These are phyloP conservation scores for Fusarium subtropicale DNA, from an alignment of 2,329 filamentous ascomycete species.

Conservation along the genomic window DNA sequence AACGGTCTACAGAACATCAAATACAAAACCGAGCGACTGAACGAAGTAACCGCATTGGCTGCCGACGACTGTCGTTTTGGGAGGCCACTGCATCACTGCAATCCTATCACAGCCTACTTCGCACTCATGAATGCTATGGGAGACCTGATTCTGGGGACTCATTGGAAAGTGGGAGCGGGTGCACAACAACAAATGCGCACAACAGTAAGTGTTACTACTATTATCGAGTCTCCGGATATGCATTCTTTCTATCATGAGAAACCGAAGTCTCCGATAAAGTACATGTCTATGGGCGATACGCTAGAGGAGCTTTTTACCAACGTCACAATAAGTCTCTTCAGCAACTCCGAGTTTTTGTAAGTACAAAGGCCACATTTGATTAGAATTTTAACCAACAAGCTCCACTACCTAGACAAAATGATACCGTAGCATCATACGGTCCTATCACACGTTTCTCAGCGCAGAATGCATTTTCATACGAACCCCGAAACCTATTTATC, in stretches of 20 bases:
- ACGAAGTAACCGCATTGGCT: accelerated
- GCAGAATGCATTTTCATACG: conserved; percentile 4
- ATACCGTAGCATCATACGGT: background rate
- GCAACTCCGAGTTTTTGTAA: background rate
- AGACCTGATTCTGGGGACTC: too few relatives aligned
- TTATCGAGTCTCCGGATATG: background rate
- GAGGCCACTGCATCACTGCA: background rate
- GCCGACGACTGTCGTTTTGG: accelerated
- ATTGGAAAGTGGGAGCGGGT: too few relatives aligned
- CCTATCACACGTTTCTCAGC: background rate
- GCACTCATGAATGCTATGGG: conserved; percentile 8
- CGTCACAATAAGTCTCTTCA: conserved; percentile 11
- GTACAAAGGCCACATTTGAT: accelerated
- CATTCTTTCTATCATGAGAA: accelerated
- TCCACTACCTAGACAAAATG: conserved; percentile 12
- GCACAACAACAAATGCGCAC: too few relatives aligned
- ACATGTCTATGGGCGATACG: conserved; percentile 2
- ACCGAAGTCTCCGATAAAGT: background rate
- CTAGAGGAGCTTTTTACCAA: conserved; percentile 10
- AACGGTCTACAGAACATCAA: background rate
- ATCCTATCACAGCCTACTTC: background rate
- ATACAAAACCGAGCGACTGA: background rate
- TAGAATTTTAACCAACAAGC: too few relatives aligned
- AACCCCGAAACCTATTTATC: conserved; percentile 19
- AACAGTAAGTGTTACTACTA: too few relatives aligned